These are phyloP conservation scores for Gossypium trilobum DNA, from an alignment of 441 rosid genomes.

Conservation along the genomic window DNA sequence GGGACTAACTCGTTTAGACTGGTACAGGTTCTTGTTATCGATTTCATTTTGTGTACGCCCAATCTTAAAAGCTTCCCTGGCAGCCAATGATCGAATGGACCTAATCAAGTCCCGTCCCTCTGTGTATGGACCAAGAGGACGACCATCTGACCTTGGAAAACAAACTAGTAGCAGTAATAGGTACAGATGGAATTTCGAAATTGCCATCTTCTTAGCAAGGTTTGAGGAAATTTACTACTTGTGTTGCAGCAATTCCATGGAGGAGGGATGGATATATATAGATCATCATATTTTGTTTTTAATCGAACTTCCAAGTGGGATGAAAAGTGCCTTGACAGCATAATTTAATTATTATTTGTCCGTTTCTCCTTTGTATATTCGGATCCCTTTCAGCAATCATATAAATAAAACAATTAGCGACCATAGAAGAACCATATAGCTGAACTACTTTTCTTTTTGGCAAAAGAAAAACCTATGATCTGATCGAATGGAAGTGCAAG, in stretches of 20 bases:
- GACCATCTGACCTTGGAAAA: slow-evolving; percentile 7
- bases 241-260: background rate
- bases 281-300: background rate
- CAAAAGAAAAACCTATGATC: background rate
- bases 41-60: background rate
- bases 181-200: background rate
- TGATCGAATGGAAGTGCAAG: background rate
- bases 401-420: slow-evolving; percentile 6
- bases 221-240: background rate
- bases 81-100: slow-evolving; percentile 10
- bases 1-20: slow-evolving; percentile 13
- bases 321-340: background rate
- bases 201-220: slow-evolving; percentile 4
- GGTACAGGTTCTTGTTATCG: background rate
- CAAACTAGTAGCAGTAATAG: background rate
- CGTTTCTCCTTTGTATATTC: background rate
- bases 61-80: background rate
- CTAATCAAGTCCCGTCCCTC: slow-evolving; percentile 9
- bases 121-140: slow-evolving; percentile 12
- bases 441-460: background rate
- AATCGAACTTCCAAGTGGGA: background rate
- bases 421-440: background rate
- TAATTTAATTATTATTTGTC: background rate
- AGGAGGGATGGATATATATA: background rate
- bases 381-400: background rate